Conservation (phyloP, 2,329 filamentous ascomycete genomes). For the Colletotrichum australisinense region DNA sequence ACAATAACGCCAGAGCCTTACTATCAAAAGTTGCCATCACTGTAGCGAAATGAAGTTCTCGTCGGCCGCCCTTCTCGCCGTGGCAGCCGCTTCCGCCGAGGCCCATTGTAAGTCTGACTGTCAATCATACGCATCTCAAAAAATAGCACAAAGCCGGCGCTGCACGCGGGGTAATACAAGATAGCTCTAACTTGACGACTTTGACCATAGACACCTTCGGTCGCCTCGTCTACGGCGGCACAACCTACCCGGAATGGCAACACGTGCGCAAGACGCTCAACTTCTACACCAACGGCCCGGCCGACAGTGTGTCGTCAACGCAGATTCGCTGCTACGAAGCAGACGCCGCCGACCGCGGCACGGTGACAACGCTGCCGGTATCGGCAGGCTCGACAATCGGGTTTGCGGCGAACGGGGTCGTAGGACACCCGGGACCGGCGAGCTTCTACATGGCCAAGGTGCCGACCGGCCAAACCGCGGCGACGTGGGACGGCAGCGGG, state of each 20-base stretch:
- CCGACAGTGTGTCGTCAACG: slow-evolving; percentile 44
- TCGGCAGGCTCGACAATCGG: slow-evolving; percentile 44
- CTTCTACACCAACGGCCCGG: slow-evolving; percentile 45
- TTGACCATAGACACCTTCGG: slow-evolving; percentile 21
- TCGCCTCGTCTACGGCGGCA: slow-evolving; percentile 28
- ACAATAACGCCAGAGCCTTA: too few species aligned
- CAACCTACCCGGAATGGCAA: slow-evolving; percentile 42
- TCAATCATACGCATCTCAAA: too few species aligned
- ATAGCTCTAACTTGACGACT: not conserved
- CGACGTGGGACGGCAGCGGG: slow-evolving; percentile 47
- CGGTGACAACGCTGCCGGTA: slow-evolving; percentile 20
- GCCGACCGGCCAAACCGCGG: slow-evolving; percentile 45
- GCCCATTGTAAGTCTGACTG: slow-evolving; percentile 8
- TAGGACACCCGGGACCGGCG: slow-evolving; percentile 52
- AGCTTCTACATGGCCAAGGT: slow-evolving; percentile 51
- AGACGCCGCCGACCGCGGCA: slow-evolving; percentile 22
- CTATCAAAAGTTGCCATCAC: too few species aligned
- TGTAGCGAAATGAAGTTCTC: slow-evolving; percentile 20
- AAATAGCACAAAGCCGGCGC: not conserved
- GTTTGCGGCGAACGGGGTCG: slow-evolving; percentile 49
- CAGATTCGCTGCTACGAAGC: slow-evolving; percentile 49
- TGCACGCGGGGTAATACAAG: not conserved
- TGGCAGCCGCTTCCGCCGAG: slow-evolving; percentile 12
- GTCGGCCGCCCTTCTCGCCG: not conserved
- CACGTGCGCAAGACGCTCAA: slow-evolving; percentile 48